Evolutionary conservation across 202 grass and related monocot genomes (phyloP).

Genomic region (Digitaria exilis): DNA sequence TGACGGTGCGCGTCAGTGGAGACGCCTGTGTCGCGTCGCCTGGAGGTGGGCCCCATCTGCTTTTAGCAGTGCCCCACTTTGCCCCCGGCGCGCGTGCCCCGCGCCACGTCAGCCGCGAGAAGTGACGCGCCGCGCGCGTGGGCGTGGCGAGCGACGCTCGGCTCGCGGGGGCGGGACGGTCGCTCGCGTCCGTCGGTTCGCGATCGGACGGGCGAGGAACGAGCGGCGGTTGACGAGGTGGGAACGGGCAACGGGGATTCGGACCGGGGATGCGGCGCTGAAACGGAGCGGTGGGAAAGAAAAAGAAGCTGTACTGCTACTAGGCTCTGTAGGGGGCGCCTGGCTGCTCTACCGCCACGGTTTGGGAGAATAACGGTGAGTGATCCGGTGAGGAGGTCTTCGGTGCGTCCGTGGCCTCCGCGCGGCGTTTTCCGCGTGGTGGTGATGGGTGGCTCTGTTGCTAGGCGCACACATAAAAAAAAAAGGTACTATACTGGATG

Average conservation of each 20-base stretch:
- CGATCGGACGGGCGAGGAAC: not conserved
- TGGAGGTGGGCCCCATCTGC: not conserved
- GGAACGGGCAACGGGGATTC: not conserved
- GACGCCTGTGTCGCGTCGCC: not conserved
- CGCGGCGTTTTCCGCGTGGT: conserved; percentile 15
- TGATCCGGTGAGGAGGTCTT: not conserved
- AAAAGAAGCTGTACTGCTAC: too few relatives aligned
- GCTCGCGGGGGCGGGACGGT: not conserved
- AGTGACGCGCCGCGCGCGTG: not conserved
- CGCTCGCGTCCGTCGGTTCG: not conserved
- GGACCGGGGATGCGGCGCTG: too few relatives aligned
- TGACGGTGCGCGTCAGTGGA: not conserved
- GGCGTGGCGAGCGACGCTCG: not conserved
- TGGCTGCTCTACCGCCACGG: not conserved
- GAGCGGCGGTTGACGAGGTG: not conserved
- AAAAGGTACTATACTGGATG: not conserved
- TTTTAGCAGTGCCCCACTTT: not conserved
- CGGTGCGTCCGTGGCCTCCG: not conserved
- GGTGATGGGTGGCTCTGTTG: not conserved
- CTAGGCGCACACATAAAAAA: not conserved
- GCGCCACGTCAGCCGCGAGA: not conserved
- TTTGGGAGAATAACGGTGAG: not conserved
- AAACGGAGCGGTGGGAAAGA: too few relatives aligned
- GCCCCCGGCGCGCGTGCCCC: not conserved
- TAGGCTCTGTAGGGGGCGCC: too few relatives aligned